Evolutionary conservation across 2,329 filamentous ascomycete genomes (phyloP).

Genomic region (Moelleriella libera): DNA sequence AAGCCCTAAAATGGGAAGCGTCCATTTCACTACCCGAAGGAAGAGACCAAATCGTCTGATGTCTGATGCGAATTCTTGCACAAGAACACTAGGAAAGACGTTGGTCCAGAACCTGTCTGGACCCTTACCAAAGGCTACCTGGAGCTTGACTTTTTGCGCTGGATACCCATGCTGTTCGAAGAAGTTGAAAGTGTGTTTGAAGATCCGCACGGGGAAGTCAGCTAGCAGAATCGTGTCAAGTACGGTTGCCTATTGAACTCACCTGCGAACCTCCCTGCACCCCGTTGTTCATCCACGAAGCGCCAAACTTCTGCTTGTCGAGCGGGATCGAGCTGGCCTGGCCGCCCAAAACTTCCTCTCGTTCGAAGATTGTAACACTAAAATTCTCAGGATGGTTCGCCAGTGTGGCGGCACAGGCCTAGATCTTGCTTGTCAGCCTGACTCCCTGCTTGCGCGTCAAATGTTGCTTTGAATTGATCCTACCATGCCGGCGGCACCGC

Average conservation of each 20-base stretch:
- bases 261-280: slow-evolving; percentile 42
- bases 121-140: slow-evolving; percentile 49
- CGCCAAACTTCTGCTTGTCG: slow-evolving; percentile 40
- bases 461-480: slow-evolving; percentile 1
- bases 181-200: slow-evolving; percentile 54
- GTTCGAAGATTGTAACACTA: slow-evolving; percentile 48
- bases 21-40: slow-evolving; percentile 42
- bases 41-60: slow-evolving; percentile 41
- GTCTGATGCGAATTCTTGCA: slow-evolving; percentile 39
- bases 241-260: neutral
- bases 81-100: slow-evolving; percentile 44
- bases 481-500: slow-evolving; percentile 49
- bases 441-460: neutral
- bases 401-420: slow-evolving; percentile 53
- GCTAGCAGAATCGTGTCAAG: neutral
- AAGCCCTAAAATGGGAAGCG: slow-evolving; percentile 45
- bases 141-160: slow-evolving; percentile 42
- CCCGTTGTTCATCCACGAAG: slow-evolving; percentile 47
- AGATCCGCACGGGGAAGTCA: slow-evolving; percentile 29
- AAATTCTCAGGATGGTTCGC: slow-evolving; percentile 52
- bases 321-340: slow-evolving; percentile 47
- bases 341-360: slow-evolving; percentile 42
- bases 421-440: neutral
- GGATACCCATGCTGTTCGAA: slow-evolving; percentile 42
- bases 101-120: slow-evolving; percentile 49